These are phyloP conservation scores for Auriscalpium vulgare DNA, from an alignment of 768 basidiomycete genomes.

Conservation along the genomic window DNA sequence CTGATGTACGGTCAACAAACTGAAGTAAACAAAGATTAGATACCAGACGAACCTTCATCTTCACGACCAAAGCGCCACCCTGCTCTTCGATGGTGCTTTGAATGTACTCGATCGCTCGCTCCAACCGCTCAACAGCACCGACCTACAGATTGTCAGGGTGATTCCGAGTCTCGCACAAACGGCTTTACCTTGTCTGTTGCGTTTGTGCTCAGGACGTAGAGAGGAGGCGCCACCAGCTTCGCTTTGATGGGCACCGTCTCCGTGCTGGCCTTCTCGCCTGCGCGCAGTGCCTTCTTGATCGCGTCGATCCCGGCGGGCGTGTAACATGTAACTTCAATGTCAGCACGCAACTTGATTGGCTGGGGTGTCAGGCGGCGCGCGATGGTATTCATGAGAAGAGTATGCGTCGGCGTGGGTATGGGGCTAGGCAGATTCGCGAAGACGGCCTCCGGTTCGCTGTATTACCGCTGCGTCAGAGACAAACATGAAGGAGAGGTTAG, in stretches of 20 bases:
- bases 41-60: conserved; percentile 75
- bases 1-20: conserved; percentile 29
- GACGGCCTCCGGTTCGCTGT: conserved; percentile 71
- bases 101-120: conserved; percentile 89
- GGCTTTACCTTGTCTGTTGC: conserved; percentile 81
- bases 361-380: conserved; percentile 94
- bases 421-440: conserved; percentile 61
- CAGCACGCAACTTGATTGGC: conserved; percentile 96
- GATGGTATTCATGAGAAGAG: conserved; percentile 72
- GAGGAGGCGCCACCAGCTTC: conserved; percentile 89
- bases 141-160: conserved; percentile 34
- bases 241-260: conserved; percentile 95
- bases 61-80: conserved; percentile 82
- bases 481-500: too few relatives aligned
- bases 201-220: conserved; percentile 94
- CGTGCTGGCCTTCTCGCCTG: conserved; percentile 82
- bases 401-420: conserved; percentile 46
- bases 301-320: conserved; percentile 94
- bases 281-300: conserved; percentile 84
- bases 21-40: background rate
- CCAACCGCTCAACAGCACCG: conserved; percentile 86
- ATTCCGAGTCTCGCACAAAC: too few relatives aligned
- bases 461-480: conserved; percentile 20
- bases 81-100: conserved; percentile 75
- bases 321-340: conserved; percentile 96